Percentiles rank a stretch among this genome's conserved stretches.
phyloP scores from a whole-genome alignment of 2,329 filamentous ascomycete genomes.

The Blumeria hordei region DNA sequence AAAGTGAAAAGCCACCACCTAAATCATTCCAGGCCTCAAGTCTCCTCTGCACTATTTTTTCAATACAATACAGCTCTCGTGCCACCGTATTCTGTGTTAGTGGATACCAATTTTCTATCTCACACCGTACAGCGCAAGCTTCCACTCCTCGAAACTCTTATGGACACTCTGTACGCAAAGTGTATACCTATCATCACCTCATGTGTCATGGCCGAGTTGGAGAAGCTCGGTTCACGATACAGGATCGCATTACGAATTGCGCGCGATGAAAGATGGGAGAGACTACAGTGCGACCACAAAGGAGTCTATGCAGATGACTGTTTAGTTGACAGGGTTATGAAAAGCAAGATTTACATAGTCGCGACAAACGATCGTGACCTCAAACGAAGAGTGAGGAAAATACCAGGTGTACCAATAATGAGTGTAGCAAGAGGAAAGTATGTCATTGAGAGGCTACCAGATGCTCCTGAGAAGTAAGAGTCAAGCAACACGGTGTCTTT shows the following conservation, averaged over 20 bases:
- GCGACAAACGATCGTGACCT: constrained; percentile 58
- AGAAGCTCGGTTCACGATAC: constrained; percentile 78
- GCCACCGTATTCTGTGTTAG: constrained; percentile 48
- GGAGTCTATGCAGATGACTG: constrained; percentile 77
- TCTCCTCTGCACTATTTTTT: constrained; percentile 69
- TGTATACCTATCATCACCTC: constrained; percentile 71
- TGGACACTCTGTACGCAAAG: constrained; percentile 85
- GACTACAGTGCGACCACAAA: constrained; percentile 74
- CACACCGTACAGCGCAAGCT: constrained; percentile 84
- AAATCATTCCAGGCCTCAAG: constrained; percentile 33
- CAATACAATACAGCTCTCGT: constrained; percentile 66
- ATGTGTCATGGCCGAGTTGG: constrained; percentile 63
- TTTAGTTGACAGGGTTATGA: constrained; percentile 46
- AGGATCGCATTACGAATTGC: constrained; percentile 67
- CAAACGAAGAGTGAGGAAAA: constrained; percentile 66
- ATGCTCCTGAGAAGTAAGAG: constrained; percentile 37
- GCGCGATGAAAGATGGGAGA: constrained; percentile 68
- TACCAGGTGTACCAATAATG: constrained; percentile 45
- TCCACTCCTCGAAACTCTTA: constrained; percentile 65
- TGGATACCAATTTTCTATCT: constrained; percentile 71
- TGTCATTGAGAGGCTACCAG: constrained; percentile 74
- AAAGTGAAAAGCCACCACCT: background rate
- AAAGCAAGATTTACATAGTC: constrained; percentile 56
- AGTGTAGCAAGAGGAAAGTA: constrained; percentile 78
- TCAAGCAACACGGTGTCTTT: background rate